Conservation (phyloP, 345 rosid species). For the Gossypium turneri region DNA sequence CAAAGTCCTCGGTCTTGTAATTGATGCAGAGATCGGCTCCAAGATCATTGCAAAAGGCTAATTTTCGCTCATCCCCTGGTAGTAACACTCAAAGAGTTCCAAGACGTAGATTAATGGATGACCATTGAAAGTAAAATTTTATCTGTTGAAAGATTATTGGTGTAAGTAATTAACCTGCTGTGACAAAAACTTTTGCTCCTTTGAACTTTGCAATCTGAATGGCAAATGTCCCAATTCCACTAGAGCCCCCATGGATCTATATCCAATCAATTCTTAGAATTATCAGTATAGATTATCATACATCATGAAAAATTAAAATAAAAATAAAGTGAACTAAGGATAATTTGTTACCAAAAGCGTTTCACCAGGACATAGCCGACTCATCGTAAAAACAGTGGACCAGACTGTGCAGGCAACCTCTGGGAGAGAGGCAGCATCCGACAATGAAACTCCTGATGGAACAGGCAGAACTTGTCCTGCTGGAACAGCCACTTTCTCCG, state of each 20-base stretch:
- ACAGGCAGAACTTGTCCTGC: constrained; percentile 65
- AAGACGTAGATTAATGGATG: neutral
- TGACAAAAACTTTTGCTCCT: constrained; percentile 68
- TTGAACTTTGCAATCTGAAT: constrained; percentile 75
- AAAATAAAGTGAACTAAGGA: neutral
- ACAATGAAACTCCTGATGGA: constrained; percentile 51
- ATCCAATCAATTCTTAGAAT: neutral
- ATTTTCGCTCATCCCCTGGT: constrained; percentile 70
- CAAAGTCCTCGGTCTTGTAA: constrained; percentile 90
- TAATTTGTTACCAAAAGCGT: constrained; percentile 51
- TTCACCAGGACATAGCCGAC: constrained; percentile 59
- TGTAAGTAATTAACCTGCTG: constrained; percentile 56
- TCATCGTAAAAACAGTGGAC: constrained; percentile 84
- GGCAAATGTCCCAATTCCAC: constrained; percentile 90
- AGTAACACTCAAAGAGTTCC: neutral
- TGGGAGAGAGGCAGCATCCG: constrained; percentile 68
- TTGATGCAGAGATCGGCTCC: constrained; percentile 87
- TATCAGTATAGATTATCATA: neutral
- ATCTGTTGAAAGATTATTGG: neutral
- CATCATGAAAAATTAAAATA: neutral
- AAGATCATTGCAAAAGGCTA: constrained; percentile 72
- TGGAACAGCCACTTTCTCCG: constrained; percentile 78
- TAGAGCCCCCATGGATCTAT: constrained; percentile 91
- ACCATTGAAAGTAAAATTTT: neutral
- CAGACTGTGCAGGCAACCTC: constrained; percentile 93